phyloP scores from a whole-genome alignment of 108 stramenopile genomes.

The Fistulifera solaris region DNA sequence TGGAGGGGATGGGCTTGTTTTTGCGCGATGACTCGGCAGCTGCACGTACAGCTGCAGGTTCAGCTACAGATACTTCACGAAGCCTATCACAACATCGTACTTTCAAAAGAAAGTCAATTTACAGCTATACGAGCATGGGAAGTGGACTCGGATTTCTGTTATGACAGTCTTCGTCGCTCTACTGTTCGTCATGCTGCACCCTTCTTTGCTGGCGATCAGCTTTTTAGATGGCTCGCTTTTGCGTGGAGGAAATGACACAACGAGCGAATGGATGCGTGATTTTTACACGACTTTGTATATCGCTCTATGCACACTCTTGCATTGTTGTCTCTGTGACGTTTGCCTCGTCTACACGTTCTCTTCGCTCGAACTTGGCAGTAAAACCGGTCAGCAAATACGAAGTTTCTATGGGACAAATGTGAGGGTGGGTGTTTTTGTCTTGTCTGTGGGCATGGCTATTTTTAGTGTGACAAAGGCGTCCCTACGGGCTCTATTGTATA shows the following conservation, averaged over 20 bases:
- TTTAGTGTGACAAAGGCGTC: slow-evolving; percentile 15
- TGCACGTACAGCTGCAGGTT: not conserved
- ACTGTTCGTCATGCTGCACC: slow-evolving; percentile 9
- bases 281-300: slow-evolving; percentile 18
- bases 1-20: not conserved
- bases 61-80: not conserved
- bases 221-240: slow-evolving; percentile 6
- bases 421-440: slow-evolving; percentile 16
- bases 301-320: slow-evolving; percentile 17
- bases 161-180: slow-evolving; percentile 8
- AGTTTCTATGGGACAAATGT: slow-evolving; percentile 35
- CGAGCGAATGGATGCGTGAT: slow-evolving; percentile 3
- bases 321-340: slow-evolving; percentile 31
- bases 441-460: slow-evolving; percentile 15
- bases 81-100: not conserved
- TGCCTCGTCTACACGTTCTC: slow-evolving; percentile 38
- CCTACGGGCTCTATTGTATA: not conserved
- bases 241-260: slow-evolving; percentile 1
- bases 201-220: slow-evolving; percentile 7
- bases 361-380: slow-evolving; percentile 33
- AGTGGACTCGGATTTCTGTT: slow-evolving; percentile 8
- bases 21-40: not conserved
- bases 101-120: slow-evolving; percentile 1
- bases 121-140: not conserved
- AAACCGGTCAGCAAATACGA: slow-evolving; percentile 29